Percentiles rank a stretch among this genome's conserved stretches.
Evolutionary conservation across 495 filamentous ascomycete species (phyloP).

Genomic region (Achaetomiella virescens): DNA sequence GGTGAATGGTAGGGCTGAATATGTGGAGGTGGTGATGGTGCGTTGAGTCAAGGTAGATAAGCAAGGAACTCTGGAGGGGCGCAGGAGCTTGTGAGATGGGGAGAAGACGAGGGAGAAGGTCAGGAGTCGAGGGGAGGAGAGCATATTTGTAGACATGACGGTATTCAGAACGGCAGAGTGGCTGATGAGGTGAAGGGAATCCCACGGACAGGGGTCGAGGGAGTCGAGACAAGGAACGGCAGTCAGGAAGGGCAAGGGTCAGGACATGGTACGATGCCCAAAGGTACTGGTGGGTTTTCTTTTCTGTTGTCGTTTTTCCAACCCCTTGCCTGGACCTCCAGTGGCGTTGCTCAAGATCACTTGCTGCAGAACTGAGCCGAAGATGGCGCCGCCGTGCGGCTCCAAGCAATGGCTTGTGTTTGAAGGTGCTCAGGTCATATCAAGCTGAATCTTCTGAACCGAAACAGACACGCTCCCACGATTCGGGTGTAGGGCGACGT

Average conservation of each 20-base stretch:
- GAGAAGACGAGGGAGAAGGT: conserved; percentile 7
- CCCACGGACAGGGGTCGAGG: conserved; percentile 8
- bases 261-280: conserved; percentile 4
- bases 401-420: conserved; percentile 1
- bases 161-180: background rate
- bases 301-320: background rate
- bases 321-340: background rate
- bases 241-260: conserved; percentile 9
- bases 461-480: conserved; percentile 4
- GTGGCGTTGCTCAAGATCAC: background rate
- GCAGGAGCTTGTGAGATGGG: conserved; percentile 1
- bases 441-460: conserved; percentile 18
- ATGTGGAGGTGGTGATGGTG: background rate
- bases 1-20: background rate
- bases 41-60: background rate
- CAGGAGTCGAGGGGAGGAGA: conserved; percentile 11
- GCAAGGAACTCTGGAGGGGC: background rate
- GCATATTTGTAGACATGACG: conserved; percentile 32
- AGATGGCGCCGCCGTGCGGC: background rate
- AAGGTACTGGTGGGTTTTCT: conserved; percentile 1
- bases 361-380: conserved; percentile 3
- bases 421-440: conserved; percentile 9
- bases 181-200: background rate
- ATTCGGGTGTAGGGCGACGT: conserved; percentile 15
- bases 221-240: conserved; percentile 17